Conservation (phyloP, 208 protist genomes). For the Crithidia brevicula region DNA sequence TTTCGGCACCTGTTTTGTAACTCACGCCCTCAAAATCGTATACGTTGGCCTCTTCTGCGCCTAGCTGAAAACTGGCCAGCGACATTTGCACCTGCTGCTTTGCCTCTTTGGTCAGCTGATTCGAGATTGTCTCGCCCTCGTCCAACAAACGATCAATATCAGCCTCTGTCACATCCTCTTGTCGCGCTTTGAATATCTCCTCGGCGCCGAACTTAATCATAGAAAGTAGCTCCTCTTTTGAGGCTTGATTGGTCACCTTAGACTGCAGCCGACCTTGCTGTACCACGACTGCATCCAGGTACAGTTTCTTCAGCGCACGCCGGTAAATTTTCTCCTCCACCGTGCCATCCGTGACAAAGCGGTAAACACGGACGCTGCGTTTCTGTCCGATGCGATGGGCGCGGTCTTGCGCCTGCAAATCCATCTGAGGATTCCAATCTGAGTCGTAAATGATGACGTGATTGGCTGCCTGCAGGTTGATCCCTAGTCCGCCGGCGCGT, state of each 20-base stretch:
- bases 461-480: conserved; percentile 99
- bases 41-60: conserved; percentile 92
- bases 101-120: conserved; percentile 81
- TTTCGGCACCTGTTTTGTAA: conserved; percentile 77
- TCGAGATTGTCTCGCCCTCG: conserved; percentile 87
- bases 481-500: conserved; percentile 98
- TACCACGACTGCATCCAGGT: conserved; percentile 98
- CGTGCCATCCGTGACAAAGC: conserved; percentile 97
- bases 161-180: conserved; percentile 95
- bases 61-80: conserved; percentile 94
- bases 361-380: conserved; percentile 96
- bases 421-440: conserved; percentile 99
- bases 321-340: conserved; percentile 99
- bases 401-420: conserved; percentile 98
- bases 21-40: conserved; percentile 97
- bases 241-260: conserved; percentile 54
- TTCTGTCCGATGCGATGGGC: conserved; percentile 99
- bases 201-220: conserved; percentile 99
- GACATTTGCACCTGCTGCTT: conserved; percentile 88
- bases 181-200: conserved; percentile 95
- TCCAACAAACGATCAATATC: conserved; percentile 98
- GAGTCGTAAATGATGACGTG: conserved; percentile 99
- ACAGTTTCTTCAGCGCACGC: conserved; percentile 97
- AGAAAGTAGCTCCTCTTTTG: conserved; percentile 95
- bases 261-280: conserved; percentile 95